A percentile compares a stretch with the other conserved stretches of the same genome.
Conservation (phyloP, 129 eudicot genomes). For the Pittosporum tobira region DNA sequence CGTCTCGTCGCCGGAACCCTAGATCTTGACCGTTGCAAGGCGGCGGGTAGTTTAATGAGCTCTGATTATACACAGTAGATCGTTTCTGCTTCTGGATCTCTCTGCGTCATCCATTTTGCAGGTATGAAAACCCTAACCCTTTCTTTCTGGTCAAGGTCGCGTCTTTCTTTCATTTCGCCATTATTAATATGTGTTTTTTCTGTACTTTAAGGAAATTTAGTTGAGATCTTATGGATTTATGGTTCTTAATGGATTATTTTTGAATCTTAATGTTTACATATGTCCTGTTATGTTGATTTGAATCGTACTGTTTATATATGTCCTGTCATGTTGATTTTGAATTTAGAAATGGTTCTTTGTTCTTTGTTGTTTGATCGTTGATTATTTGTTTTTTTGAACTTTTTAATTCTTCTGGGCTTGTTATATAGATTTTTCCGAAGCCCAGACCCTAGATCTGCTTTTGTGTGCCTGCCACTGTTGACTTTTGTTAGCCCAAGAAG, state of each 20-base stretch:
- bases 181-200: background rate
- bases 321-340: background rate
- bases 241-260: background rate
- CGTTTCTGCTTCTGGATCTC: background rate
- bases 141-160: background rate
- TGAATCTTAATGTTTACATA: background rate
- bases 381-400: background rate
- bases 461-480: background rate
- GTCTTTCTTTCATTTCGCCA: background rate
- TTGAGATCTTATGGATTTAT: background rate
- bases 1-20: conserved; percentile 19
- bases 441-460: conserved; percentile 23
- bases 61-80: conserved; percentile 5
- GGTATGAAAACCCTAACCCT: conserved; percentile 9
- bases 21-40: conserved; percentile 28
- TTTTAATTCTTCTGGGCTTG: conserved; percentile 19
- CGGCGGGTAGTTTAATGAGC: conserved; percentile 12
- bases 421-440: background rate
- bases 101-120: conserved; percentile 7
- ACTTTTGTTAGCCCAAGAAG: conserved; percentile 7
- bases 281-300: no score
- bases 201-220: background rate
- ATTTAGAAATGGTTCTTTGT: background rate
- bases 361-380: background rate
- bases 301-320: no score